Conservation (phyloP, 345 rosid genomes). For the Lepidium aucheri region DNA sequence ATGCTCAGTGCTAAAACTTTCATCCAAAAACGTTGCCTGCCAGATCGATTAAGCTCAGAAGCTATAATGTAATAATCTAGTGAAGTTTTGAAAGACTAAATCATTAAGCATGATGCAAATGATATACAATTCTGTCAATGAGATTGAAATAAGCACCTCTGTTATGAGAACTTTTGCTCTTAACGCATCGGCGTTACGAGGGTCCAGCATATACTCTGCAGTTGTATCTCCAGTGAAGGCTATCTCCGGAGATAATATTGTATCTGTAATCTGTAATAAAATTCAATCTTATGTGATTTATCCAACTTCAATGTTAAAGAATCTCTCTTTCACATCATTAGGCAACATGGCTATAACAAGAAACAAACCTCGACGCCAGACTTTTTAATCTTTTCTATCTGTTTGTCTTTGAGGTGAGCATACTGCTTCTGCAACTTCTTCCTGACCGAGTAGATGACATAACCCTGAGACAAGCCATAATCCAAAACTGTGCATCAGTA, state of each 20-base stretch:
- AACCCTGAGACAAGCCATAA: constrained; percentile 56
- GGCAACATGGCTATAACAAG: neutral
- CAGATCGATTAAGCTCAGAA: constrained; percentile 13
- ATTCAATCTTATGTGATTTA: neutral
- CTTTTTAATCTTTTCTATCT: constrained; percentile 87
- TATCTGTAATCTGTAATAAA: constrained; percentile 63
- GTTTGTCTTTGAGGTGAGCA: constrained; percentile 80
- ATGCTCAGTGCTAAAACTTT: constrained; percentile 58
- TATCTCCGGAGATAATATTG: constrained; percentile 79
- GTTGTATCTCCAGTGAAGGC: constrained; percentile 97
- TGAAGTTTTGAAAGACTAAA: neutral
- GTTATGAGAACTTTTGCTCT: constrained; percentile 91
- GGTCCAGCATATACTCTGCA: constrained; percentile 89
- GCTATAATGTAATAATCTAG: neutral
- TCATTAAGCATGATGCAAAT: neutral
- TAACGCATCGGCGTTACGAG: constrained; percentile 89
- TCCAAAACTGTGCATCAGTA: neutral
- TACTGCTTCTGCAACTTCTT: constrained; percentile 91
- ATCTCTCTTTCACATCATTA: neutral
- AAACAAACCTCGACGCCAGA: constrained; percentile 69
- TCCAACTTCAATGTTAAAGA: neutral
- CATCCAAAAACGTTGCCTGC: constrained; percentile 93
- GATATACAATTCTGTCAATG: neutral
- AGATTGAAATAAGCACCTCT: constrained; percentile 41
- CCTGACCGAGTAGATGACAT: constrained; percentile 72